Evolutionary conservation across 805 yeast genomes (phyloP), one percentile per base, ranked within the genome.

Genomic region (Teunomyces gatunensis): DNA sequence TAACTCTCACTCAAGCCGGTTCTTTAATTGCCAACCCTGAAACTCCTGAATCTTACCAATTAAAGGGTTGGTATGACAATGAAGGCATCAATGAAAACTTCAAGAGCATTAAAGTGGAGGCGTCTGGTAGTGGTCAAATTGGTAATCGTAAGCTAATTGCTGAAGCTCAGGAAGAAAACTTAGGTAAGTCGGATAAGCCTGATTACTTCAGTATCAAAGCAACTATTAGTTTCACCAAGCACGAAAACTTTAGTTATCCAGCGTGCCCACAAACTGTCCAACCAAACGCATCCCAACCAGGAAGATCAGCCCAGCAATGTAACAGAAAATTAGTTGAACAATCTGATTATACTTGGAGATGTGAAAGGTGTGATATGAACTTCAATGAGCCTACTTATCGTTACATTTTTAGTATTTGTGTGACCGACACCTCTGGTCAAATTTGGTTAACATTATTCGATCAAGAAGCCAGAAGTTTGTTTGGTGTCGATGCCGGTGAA

Each of bases 21-120:
- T 78, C 87, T 1, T 69, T 94, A 53, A 65, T 83, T 32, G 77
- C 87, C 10, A 88, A 89, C 59, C 99, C 99, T 2, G 97, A 91
- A 61, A 79, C 87, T 18, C 84, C 88, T 15, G 97, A 89, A 64
- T 92, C 97, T 3, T 89, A 83, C 64, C 77, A 81, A 46, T 77
- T 94, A 56, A 89, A 89, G 66, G 98, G 98, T 5, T 94, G 99
- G 99, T 94, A 83, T 60, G 96, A 89, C 60, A 79, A 85, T 35
- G 82, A 79, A 55, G 97, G 97, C 34, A 75, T 77, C 18, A 68
- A 73, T 46, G 82, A 81, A 47, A 68, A 65, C 34, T 90, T 87
- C 71, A 79, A 80, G 55, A 71, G 83, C 9, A 66, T 89, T 61
- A 83, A 80, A 59, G 64, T 71, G 5, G 90, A 84, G 54, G 52